A percentile compares a stretch with the other conserved stretches of the same genome.
Evolutionary conservation across 129 eudicot species (phyloP).

Genomic region (Artemisia tridentata): DNA sequence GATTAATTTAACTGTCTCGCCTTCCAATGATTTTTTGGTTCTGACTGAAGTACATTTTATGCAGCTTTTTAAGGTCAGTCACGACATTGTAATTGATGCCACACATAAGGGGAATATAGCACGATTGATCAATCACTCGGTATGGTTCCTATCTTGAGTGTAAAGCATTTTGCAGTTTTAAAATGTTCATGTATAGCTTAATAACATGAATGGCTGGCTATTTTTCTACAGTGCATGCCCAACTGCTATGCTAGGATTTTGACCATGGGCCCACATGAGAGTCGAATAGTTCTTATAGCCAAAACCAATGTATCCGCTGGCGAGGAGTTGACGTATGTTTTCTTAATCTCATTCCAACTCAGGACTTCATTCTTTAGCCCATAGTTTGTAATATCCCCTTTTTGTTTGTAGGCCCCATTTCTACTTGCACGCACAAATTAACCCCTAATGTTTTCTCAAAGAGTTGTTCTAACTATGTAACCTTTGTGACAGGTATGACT

Average conservation of each 20-base stretch:
- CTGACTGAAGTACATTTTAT: constrained; percentile 20
- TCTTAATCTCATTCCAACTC: constrained; percentile 1
- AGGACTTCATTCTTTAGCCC: neutral
- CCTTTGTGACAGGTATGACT: constrained; percentile 70
- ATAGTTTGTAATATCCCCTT: constrained; percentile 6
- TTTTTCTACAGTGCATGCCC: constrained; percentile 74
- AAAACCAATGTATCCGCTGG: constrained; percentile 73
- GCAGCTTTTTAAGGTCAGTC: constrained; percentile 93
- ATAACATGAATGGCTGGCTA: neutral
- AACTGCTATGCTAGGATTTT: constrained; percentile 90
- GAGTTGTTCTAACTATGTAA: neutral
- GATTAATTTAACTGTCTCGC: neutral
- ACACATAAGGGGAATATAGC: constrained; percentile 80
- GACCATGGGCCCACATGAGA: constrained; percentile 65
- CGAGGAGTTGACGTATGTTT: constrained; percentile 73
- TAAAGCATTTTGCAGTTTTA: neutral
- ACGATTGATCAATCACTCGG: constrained; percentile 90
- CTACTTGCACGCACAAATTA: neutral
- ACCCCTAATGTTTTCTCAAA: too few relatives aligned
- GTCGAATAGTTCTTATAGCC: constrained; percentile 81
- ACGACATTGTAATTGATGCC: constrained; percentile 81
- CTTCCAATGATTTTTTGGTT: neutral
- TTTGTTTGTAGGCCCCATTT: neutral
- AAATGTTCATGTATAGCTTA: neutral
- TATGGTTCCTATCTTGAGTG: constrained; percentile 29